phyloP scores from a whole-genome alignment of 2,329 filamentous ascomycete genomes.

The Penicillium thymicola region DNA sequence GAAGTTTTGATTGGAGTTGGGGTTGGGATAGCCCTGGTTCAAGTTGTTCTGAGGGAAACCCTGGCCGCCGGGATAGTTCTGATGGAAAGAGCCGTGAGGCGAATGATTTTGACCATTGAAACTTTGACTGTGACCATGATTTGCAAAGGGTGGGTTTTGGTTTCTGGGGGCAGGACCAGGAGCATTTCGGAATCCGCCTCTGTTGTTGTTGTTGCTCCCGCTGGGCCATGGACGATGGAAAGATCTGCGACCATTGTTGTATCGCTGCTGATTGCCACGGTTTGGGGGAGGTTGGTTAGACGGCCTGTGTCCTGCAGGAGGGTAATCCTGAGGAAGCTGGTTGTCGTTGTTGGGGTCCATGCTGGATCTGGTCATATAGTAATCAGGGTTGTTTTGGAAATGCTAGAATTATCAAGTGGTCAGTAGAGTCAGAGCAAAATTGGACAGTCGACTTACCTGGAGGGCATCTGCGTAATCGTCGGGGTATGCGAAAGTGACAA shows the following conservation, averaged over 20 bases:
- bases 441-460: conserved; percentile 13
- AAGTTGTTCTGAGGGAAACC: background rate
- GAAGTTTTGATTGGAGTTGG: background rate
- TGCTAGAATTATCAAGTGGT: conserved; percentile 7
- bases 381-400: conserved; percentile 16
- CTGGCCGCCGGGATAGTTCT: background rate
- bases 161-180: background rate
- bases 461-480: conserved; percentile 8
- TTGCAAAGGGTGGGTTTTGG: background rate
- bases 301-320: background rate
- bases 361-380: conserved; percentile 17
- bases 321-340: background rate
- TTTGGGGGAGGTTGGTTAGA: background rate
- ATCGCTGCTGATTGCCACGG: conserved; percentile 2
- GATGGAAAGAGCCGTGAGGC: background rate
- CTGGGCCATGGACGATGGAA: conserved; percentile 2
- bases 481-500: conserved; percentile 5
- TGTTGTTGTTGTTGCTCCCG: background rate
- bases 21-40: conserved; percentile 3
- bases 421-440: background rate
- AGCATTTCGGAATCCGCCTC: conserved; percentile 2
- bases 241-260: conserved; percentile 1
- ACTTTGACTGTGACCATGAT: background rate
- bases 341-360: conserved; percentile 12
- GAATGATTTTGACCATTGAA: background rate